Conservation (phyloP, 2,329 filamentous ascomycete species). For the Fusarium verticillioides region DNA sequence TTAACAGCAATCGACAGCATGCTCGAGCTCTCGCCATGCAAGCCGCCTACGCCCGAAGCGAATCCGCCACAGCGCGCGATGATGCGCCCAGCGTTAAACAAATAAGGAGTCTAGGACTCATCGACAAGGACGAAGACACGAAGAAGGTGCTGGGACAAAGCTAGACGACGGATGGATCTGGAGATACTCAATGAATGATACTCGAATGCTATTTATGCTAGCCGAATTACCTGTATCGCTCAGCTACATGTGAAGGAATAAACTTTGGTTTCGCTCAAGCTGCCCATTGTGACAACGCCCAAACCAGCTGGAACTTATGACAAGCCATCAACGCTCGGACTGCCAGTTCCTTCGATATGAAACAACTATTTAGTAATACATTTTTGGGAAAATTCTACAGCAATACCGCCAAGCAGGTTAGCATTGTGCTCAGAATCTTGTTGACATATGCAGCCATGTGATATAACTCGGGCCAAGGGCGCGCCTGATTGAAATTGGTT, state of each 20-base stretch:
- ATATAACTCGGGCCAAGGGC: not conserved
- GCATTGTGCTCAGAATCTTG: not conserved
- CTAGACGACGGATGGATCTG: constrained; percentile 27
- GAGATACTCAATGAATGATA: constrained; percentile 17
- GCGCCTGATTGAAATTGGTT: not conserved
- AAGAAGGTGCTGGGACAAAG: constrained; percentile 64
- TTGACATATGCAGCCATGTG: not conserved
- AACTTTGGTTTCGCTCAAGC: constrained; percentile 28
- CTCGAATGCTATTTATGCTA: constrained; percentile 7
- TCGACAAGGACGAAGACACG: constrained; percentile 86
- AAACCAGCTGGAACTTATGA: not conserved
- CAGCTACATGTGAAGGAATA: constrained; percentile 40
- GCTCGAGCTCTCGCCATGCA: constrained; percentile 83
- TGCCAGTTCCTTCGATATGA: not conserved
- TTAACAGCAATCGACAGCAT: constrained; percentile 64
- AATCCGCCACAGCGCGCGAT: constrained; percentile 79
- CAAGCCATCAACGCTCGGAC: not conserved
- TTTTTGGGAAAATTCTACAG: not conserved
- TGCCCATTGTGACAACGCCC: not conserved
- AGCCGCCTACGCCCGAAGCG: constrained; percentile 83
- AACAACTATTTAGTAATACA: not conserved
- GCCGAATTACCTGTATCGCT: constrained; percentile 3
- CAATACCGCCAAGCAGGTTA: not conserved
- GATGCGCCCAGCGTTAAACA: constrained; percentile 84
- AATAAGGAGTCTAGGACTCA: constrained; percentile 86